These are phyloP conservation scores for Fagopyrum esculentum DNA, from an alignment of 148 eudicot genomes.

Conservation along the genomic window DNA sequence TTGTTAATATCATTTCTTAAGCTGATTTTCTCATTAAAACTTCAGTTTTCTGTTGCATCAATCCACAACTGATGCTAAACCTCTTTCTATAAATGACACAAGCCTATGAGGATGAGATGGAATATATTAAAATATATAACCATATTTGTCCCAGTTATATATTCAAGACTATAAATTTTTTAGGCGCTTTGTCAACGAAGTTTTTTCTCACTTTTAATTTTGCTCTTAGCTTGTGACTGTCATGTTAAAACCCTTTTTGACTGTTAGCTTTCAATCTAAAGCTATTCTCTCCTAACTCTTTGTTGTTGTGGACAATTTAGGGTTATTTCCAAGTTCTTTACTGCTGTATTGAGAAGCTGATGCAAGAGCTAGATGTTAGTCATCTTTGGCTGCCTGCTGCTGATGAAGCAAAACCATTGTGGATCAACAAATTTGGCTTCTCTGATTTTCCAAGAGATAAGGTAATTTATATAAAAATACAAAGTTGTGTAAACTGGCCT, in stretches of 20 bases:
- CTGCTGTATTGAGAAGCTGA: constrained; percentile 55
- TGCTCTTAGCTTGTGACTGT: background rate
- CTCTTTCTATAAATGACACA: background rate
- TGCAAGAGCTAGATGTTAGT: constrained; percentile 42
- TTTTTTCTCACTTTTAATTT: too few species aligned
- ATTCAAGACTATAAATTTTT: too few species aligned
- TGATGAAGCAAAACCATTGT: constrained; percentile 60
- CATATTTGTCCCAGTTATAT: background rate
- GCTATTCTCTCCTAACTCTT: background rate
- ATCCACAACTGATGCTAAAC: background rate
- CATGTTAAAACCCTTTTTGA: background rate
- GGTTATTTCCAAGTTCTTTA: constrained; percentile 76
- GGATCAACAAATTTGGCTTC: constrained; percentile 74
- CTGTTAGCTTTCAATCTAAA: background rate
- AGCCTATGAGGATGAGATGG: background rate
- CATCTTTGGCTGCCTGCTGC: constrained; percentile 82
- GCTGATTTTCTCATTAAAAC: background rate
- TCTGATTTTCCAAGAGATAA: constrained; percentile 32
- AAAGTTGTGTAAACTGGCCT: background rate
- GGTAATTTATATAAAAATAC: constrained; percentile 26
- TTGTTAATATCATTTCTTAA: background rate
- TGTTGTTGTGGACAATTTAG: constrained; percentile 23
- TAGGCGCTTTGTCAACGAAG: too few species aligned
- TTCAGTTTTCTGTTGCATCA: background rate
- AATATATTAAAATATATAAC: background rate